A percentile compares a stretch with the other conserved stretches of the same genome.
Conservation (phyloP, 1,284 basidiomycete genomes). For the Ustilago shanxiensis region DNA sequence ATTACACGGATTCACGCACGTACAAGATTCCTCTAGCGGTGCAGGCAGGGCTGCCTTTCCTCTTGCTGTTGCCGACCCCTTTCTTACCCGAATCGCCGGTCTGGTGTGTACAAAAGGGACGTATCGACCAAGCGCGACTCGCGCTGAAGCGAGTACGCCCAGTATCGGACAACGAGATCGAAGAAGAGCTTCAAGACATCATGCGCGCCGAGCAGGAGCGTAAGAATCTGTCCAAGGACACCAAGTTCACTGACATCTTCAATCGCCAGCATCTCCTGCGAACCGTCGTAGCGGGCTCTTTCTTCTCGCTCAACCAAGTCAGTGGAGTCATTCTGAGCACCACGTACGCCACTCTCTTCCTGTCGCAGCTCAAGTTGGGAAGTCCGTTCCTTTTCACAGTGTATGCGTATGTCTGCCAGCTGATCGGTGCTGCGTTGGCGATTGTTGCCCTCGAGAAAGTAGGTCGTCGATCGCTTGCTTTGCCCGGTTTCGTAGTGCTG, state of each 20-base stretch:
- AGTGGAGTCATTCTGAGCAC: slow-evolving; percentile 62
- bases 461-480: slow-evolving; percentile 53
- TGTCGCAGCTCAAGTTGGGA: slow-evolving; percentile 52
- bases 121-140: slow-evolving; percentile 49
- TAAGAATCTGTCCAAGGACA: slow-evolving; percentile 34
- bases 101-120: slow-evolving; percentile 57
- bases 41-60: slow-evolving; percentile 49
- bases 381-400: slow-evolving; percentile 58
- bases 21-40: slow-evolving; percentile 57
- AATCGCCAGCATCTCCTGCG: slow-evolving; percentile 48
- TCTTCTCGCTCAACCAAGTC: slow-evolving; percentile 62
- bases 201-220: slow-evolving; percentile 55
- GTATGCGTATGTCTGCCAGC: slow-evolving; percentile 50
- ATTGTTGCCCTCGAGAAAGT: slow-evolving; percentile 56
- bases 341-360: slow-evolving; percentile 59
- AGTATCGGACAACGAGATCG: slow-evolving; percentile 47
- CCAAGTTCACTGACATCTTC: slow-evolving; percentile 58
- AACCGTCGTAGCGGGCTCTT: slow-evolving; percentile 57
- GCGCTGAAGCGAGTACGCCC: slow-evolving; percentile 46
- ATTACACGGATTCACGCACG: slow-evolving; percentile 32
- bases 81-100: slow-evolving; percentile 56
- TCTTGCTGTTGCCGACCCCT: slow-evolving; percentile 43
- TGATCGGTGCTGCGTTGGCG: slow-evolving; percentile 51
- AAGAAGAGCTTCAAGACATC: slow-evolving; percentile 50
- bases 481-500: slow-evolving; percentile 54